Conservation (phyloP, 2,329 filamentous ascomycete genomes). For the Hypomyces perniciosus region DNA sequence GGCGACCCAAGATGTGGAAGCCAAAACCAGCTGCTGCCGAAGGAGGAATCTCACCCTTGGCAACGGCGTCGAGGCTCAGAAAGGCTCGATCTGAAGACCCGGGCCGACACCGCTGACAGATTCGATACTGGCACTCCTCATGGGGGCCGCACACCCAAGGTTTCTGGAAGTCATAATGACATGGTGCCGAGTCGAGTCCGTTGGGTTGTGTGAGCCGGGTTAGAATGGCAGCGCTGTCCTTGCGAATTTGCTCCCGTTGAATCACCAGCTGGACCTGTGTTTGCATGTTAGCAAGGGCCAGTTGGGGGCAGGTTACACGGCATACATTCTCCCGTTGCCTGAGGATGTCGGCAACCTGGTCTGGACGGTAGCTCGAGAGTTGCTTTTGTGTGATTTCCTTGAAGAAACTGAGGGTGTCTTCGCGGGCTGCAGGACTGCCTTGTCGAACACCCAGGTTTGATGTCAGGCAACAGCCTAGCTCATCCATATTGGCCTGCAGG, state of each 20-base stretch:
- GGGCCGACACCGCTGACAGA: constrained; percentile 45
- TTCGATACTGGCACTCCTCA: constrained; percentile 44
- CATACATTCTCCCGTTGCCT: constrained; percentile 45
- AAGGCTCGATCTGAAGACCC: constrained; percentile 37
- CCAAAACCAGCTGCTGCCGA: constrained; percentile 47
- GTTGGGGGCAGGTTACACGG: constrained; percentile 5
- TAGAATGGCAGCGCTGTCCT: constrained; percentile 19
- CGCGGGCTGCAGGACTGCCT: constrained; percentile 35
- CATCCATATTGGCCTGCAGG: constrained; percentile 28
- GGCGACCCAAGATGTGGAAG: constrained; percentile 38
- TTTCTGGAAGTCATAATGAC: constrained; percentile 20
- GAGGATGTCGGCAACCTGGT: constrained; percentile 43
- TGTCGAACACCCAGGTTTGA: constrained; percentile 30
- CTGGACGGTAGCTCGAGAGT: constrained; percentile 38
- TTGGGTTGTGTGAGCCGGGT: constrained; percentile 13
- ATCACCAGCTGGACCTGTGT: constrained; percentile 30
- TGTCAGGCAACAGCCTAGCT: constrained; percentile 28
- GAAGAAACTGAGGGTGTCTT: constrained; percentile 40
- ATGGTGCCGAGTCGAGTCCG: constrained; percentile 14
- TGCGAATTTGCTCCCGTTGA: constrained; percentile 21
- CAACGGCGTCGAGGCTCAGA: constrained; percentile 45
- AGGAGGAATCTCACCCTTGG: constrained; percentile 44
- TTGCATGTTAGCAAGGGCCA: neutral
- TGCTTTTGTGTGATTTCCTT: constrained; percentile 37
- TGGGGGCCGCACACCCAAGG: constrained; percentile 33